phyloP scores from a whole-genome alignment of 2,329 filamentous ascomycete species.

The Curvularia lunata region DNA sequence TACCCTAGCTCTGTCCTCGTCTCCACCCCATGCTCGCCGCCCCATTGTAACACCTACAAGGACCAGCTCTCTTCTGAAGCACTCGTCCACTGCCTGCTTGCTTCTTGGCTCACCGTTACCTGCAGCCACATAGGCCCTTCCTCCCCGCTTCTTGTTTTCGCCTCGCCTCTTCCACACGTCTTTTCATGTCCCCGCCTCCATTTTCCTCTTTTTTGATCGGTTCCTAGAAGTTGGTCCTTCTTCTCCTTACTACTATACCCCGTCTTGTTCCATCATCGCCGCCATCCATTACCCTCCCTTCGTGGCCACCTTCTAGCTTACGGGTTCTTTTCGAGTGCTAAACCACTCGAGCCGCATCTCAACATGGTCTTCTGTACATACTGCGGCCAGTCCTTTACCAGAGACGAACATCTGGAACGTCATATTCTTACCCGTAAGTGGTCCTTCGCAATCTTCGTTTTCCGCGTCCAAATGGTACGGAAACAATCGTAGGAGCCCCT shows the following conservation, averaged over 20 bases:
- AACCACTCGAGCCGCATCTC: slow-evolving; percentile 5
- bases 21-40: slow-evolving; percentile 26
- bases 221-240: slow-evolving; percentile 20
- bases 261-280: slow-evolving; percentile 1
- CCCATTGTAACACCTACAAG: slow-evolving; percentile 21
- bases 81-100: slow-evolving; percentile 23
- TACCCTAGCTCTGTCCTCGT: slow-evolving; percentile 27
- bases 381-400: slow-evolving; percentile 60
- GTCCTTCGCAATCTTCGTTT: not conserved
- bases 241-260: slow-evolving; percentile 13
- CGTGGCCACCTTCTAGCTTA: slow-evolving; percentile 2
- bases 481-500: slow-evolving; percentile 2
- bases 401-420: slow-evolving; percentile 60
- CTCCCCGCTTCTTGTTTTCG: slow-evolving; percentile 11
- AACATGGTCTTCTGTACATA: slow-evolving; percentile 62
- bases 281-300: not conserved
- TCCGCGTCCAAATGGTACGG: not conserved
- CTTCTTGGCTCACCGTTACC: slow-evolving; percentile 14
- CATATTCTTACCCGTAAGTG: slow-evolving; percentile 60
- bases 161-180: slow-evolving; percentile 8
- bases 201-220: slow-evolving; percentile 19
- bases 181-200: slow-evolving; percentile 16
- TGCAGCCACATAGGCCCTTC: slow-evolving; percentile 18
- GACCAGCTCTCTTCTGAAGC: slow-evolving; percentile 20
- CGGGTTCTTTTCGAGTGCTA: slow-evolving; percentile 7